These are phyloP conservation scores for Tricholoma hemisulphureum DNA, from an alignment of 768 basidiomycete genomes.

Conservation along the genomic window DNA sequence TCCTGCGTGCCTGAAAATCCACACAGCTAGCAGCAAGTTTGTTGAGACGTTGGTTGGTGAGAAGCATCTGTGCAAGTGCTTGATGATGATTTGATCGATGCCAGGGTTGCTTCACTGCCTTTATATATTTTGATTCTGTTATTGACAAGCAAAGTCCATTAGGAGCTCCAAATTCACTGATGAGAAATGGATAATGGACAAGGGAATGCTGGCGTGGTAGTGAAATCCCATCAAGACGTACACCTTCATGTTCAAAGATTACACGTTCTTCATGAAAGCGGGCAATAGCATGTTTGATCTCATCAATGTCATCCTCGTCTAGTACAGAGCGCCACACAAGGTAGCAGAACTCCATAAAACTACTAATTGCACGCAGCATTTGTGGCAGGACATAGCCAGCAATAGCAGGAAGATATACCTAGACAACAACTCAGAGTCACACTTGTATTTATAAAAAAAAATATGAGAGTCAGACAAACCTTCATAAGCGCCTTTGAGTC, in stretches of 20 bases:
- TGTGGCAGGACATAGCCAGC: slow-evolving; percentile 17
- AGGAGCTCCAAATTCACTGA: too few species aligned
- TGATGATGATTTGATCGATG: slow-evolving; percentile 12
- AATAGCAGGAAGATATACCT: slow-evolving; percentile 27
- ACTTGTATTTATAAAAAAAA: neutral
- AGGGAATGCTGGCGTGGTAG: slow-evolving; percentile 22
- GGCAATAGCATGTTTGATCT: neutral
- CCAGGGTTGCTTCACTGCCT: slow-evolving; percentile 20
- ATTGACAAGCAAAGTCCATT: slow-evolving; percentile 7
- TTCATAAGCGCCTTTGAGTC: neutral
- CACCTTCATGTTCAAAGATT: slow-evolving; percentile 8
- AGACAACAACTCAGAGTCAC: neutral
- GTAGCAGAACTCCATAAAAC: too few species aligned
- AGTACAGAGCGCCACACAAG: neutral
- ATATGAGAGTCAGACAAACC: neutral
- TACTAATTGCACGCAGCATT: slow-evolving; percentile 13
- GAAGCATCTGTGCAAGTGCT: slow-evolving; percentile 17
- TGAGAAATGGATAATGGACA: slow-evolving; percentile 18
- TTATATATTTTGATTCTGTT: slow-evolving; percentile 12
- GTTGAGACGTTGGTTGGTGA: slow-evolving; percentile 15
- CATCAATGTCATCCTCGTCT: neutral
- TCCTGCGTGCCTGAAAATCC: slow-evolving; percentile 3
- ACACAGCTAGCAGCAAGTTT: slow-evolving; percentile 6
- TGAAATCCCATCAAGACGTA: slow-evolving; percentile 8
- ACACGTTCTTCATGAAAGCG: slow-evolving; percentile 10